Conservation (phyloP, 2,329 filamentous ascomycete genomes). For the Penicillium digitatum region DNA sequence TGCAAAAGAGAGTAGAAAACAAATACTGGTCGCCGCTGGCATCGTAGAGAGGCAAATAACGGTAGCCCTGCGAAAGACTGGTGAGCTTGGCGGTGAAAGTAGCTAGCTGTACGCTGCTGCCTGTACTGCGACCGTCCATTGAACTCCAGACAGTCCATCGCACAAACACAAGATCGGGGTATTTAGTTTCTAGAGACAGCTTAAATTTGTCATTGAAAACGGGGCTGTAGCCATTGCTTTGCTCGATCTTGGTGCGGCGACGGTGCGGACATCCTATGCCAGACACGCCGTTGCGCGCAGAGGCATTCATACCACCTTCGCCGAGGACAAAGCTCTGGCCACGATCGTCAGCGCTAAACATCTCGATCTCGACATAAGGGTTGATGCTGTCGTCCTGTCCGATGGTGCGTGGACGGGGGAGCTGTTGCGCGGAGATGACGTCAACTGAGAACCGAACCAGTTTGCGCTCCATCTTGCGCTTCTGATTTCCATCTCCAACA, state of each 20-base stretch:
- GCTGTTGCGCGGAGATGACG: conserved; percentile 88
- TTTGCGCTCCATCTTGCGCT: conserved; percentile 68
- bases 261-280: conserved; percentile 70
- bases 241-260: conserved; percentile 73
- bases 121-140: conserved; percentile 66
- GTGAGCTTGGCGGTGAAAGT: conserved; percentile 90
- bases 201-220: conserved; percentile 75
- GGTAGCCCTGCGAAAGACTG: conserved; percentile 86
- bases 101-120: conserved; percentile 64
- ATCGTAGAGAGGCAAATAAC: conserved; percentile 85
- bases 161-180: conserved; percentile 88
- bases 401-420: conserved; percentile 75
- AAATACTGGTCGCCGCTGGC: conserved; percentile 86
- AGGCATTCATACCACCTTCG: conserved; percentile 63
- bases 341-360: conserved; percentile 91
- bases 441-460: conserved; percentile 80
- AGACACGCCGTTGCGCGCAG: conserved; percentile 60
- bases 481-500: conserved; percentile 27
- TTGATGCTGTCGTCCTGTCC: conserved; percentile 74
- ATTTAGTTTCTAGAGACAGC: conserved; percentile 85
- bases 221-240: conserved; percentile 91
- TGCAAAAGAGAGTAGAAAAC: conserved; percentile 91
- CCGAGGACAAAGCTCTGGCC: conserved; percentile 66
- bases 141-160: conserved; percentile 90
- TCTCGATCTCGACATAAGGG: conserved; percentile 90